These are phyloP conservation scores for Coniochaeta sp. DNA, from an alignment of 2,329 filamentous ascomycete species.

Conservation along the genomic window DNA sequence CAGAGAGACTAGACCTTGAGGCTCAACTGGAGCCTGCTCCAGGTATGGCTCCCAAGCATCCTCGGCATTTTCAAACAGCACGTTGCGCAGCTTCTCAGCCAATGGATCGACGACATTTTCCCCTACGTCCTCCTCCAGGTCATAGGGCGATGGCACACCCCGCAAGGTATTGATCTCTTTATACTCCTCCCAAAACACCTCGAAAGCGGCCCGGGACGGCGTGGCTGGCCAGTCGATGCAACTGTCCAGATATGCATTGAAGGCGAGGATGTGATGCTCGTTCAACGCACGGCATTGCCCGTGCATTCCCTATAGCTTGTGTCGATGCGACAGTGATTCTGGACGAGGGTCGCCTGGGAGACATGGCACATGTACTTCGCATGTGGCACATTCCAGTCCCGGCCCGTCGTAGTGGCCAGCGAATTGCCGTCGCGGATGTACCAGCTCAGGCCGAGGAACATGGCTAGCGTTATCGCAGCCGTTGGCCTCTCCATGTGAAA, in stretches of 20 bases:
- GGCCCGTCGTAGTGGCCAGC: not conserved
- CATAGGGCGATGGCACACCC: too few species aligned
- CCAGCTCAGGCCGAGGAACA: slow-evolving; percentile 8
- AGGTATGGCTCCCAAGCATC: too few species aligned
- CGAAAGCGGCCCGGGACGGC: too few species aligned
- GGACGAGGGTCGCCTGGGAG: not conserved
- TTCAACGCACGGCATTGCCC: not conserved
- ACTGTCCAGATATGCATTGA: not conserved
- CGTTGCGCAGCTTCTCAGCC: too few species aligned
- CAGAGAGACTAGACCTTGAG: too few species aligned
- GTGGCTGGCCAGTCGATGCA: not conserved
- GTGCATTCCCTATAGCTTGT: not conserved
- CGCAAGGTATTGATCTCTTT: too few species aligned
- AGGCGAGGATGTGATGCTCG: not conserved
- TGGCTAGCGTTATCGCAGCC: slow-evolving; percentile 1
- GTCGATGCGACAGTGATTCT: not conserved
- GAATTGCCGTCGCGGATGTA: slow-evolving; percentile 5
- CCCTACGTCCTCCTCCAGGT: too few species aligned
- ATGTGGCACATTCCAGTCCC: not conserved
- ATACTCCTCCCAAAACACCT: too few species aligned
- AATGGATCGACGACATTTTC: too few species aligned
- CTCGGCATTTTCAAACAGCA: too few species aligned
- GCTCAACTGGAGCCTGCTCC: too few species aligned
- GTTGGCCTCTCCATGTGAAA: too few species aligned
- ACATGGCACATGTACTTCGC: not conserved